phyloP scores from a whole-genome alignment of 805 yeast genomes.

The Candida oleophila region DNA sequence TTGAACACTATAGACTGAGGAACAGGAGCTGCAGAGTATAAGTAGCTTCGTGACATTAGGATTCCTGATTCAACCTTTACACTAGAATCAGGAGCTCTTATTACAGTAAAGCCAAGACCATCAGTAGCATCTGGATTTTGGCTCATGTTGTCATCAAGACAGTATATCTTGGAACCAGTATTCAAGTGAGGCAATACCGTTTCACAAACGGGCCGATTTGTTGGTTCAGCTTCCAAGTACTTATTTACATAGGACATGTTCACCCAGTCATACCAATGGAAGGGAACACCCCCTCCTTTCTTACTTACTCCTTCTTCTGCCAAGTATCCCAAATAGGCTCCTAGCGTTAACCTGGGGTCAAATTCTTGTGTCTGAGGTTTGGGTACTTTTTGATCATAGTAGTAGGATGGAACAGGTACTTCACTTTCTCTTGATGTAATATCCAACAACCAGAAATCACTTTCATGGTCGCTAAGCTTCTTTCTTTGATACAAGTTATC shows the following conservation, averaged over 20 bases:
- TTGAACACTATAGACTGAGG: conserved; percentile 38
- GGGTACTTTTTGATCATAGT: conserved; percentile 4
- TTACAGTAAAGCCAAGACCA: background rate
- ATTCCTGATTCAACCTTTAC: background rate
- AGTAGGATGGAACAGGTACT: conserved; percentile 15
- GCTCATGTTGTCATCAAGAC: background rate
- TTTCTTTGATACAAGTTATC: conserved; percentile 15
- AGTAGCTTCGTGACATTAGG: conserved; percentile 15
- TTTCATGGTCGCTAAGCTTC: conserved; percentile 18
- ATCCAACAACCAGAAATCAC: conserved; percentile 23
- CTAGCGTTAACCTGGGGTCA: conserved; percentile 31
- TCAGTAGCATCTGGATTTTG: background rate
- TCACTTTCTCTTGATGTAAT: conserved; percentile 9
- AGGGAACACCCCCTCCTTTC: conserved; percentile 24
- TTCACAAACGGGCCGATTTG: conserved; percentile 38
- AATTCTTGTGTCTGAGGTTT: conserved; percentile 26
- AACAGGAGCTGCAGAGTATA: conserved; percentile 40
- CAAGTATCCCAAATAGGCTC: conserved; percentile 19
- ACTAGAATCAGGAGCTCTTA: background rate
- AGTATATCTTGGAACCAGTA: no score
- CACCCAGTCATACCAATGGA: conserved; percentile 59
- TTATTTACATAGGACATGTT: conserved; percentile 44
- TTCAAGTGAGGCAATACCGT: conserved; percentile 11
- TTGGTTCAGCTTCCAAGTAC: conserved; percentile 20
- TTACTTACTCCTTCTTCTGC: conserved; percentile 5